Evolutionary conservation across 768 basidiomycete genomes (phyloP).

Genomic region (Naganishia vaughanmartiniae): DNA sequence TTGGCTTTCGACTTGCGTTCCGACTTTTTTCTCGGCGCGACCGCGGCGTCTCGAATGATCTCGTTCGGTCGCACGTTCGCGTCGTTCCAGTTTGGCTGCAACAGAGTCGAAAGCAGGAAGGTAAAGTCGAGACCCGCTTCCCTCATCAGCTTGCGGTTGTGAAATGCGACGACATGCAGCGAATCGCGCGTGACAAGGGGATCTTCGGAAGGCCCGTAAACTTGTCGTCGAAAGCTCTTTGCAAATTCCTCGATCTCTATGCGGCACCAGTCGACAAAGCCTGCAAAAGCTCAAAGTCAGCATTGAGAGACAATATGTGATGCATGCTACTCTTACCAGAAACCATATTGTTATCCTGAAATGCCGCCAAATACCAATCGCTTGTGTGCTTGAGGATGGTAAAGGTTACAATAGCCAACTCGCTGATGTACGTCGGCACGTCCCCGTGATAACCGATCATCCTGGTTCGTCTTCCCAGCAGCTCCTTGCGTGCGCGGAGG

Average conservation of each 20-base stretch:
- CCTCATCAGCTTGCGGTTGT: constrained; percentile 83
- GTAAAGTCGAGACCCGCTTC: constrained; percentile 94
- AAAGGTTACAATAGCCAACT: constrained; percentile 83
- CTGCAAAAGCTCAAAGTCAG: constrained; percentile 54
- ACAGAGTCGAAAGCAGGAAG: constrained; percentile 67
- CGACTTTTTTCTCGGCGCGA: constrained; percentile 5
- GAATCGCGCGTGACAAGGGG: constrained; percentile 72
- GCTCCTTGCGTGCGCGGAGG: constrained; percentile 69
- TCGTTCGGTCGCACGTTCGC: constrained; percentile 27
- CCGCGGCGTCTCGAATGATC: constrained; percentile 17
- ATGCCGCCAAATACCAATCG: constrained; percentile 95
- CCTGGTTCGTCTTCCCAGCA: constrained; percentile 73
- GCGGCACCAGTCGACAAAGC: constrained; percentile 91
- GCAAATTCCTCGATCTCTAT: constrained; percentile 77
- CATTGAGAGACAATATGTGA: neutral
- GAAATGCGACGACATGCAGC: constrained; percentile 68
- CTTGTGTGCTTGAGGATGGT: constrained; percentile 94
- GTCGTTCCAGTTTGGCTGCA: constrained; percentile 39
- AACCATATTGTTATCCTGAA: constrained; percentile 90
- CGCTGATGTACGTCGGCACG: constrained; percentile 76
- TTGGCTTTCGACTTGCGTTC: neutral
- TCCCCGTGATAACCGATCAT: constrained; percentile 88
- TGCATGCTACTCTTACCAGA: constrained; percentile 63
- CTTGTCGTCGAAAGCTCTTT: constrained; percentile 82
- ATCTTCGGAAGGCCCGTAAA: constrained; percentile 78